Evolutionary conservation across 345 rosid species (phyloP).

Genomic region (Acer yangbiense): DNA sequence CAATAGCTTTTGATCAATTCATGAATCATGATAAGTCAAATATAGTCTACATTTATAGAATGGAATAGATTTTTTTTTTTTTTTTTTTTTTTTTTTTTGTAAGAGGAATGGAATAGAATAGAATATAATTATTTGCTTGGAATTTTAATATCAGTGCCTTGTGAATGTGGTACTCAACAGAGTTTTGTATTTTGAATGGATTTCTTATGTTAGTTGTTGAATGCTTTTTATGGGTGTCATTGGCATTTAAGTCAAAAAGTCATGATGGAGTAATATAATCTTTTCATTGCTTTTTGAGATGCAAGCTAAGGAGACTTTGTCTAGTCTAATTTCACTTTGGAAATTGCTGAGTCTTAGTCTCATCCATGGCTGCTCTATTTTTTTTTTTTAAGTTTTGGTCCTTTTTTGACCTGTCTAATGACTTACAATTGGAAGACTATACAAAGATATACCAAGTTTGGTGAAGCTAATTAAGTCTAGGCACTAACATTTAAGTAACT

Average conservation of each 20-base stretch:
- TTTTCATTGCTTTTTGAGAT: constrained; percentile 5
- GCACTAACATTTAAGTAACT: neutral
- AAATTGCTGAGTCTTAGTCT: constrained; percentile 1
- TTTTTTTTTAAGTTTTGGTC: no score
- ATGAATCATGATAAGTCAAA: neutral
- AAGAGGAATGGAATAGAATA: no score
- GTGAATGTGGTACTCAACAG: constrained; percentile 20
- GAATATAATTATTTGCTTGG: neutral
- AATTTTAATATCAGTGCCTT: neutral
- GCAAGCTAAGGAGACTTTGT: neutral
- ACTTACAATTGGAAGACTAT: neutral
- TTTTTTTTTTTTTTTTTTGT: no score
- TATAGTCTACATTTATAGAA: neutral
- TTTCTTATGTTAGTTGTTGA: constrained; percentile 9
- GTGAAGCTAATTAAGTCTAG: constrained; percentile 21
- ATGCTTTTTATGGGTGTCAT: constrained; percentile 5
- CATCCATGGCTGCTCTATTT: neutral
- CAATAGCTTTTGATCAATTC: neutral
- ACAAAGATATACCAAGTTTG: neutral
- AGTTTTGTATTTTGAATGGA: constrained; percentile 8
- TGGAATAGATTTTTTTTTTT: no score
- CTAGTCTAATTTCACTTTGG: neutral
- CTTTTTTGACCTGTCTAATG: neutral
- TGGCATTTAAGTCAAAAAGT: constrained; percentile 21
- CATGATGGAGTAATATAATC: neutral